Base-by-base conservation (phyloP, 2,329 filamentous ascomycete genomes). In the Talaromyces sp. region DNA sequence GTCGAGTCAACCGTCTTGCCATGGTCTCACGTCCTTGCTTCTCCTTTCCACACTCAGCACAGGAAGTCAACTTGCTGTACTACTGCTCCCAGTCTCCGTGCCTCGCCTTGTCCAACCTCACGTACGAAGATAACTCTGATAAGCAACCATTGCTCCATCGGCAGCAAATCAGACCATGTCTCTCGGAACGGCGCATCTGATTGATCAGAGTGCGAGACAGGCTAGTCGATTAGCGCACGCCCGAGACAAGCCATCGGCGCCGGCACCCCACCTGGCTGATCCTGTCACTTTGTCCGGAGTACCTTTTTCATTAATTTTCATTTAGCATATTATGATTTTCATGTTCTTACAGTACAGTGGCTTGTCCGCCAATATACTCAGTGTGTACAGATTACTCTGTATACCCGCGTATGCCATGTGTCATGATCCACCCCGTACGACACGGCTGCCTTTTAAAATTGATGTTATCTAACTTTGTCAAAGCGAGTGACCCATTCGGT, bases 191-290 rank as follows among this genome's bases (percentile, higher is more conserved):
- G n/a, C 50, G 52, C 19, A 11, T 37, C 33, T 56, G 52, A 56
- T 56, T 37, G 31, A 24, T 9, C 33, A 39, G 16, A 22, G 31
- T 41, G 13, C 59, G 59, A 50, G 59, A 61, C 59, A 37, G 45
- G n/a, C 59, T 37, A 39, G 13, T 19, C 24, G 19, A 4, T 45
- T 63, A 63, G 61, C 50, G 61, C 50, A 56, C 27, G 61, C 50
- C 61, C 61, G 61, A 63, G 61, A 63, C 61, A 63, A 62, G 61
- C 61, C 61, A 63, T 31, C 41, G 57, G 49, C 27, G 27, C 24
- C 11, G 16, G 27, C 13, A 2, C 37, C 60, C 60, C 60, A 57
- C 60, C 33, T 27, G 49, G 60, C 45, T 57, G 60, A 49, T 57
- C 49, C 60, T 63, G 60, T 63, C 49, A 63, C 60, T 63, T 63